Evolutionary conservation across 176 grass and related monocot species (phyloP).

Genomic region (Ensete glaucum): DNA sequence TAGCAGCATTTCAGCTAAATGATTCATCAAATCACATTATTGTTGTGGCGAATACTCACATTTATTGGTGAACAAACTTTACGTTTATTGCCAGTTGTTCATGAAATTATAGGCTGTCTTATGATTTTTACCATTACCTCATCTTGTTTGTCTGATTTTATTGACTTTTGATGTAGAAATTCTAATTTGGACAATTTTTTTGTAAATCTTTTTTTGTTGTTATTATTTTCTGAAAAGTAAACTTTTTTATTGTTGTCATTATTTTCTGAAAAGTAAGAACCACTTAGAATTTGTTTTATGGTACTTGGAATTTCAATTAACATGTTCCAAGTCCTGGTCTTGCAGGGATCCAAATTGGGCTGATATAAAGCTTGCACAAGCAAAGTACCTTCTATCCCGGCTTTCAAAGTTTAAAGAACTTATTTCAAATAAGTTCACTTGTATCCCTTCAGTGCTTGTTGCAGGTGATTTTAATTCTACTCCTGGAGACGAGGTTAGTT

Average conservation of each 20-base stretch:
- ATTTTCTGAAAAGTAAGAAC: neutral
- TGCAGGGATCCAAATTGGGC: slow-evolving; percentile 83
- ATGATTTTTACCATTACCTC: neutral
- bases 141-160: neutral
- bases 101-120: neutral
- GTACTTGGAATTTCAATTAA: neutral
- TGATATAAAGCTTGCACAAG: slow-evolving; percentile 91
- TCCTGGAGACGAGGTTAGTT: slow-evolving; percentile 61
- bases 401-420: slow-evolving; percentile 62
- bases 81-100: slow-evolving; percentile 8
- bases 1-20: slow-evolving; percentile 77
- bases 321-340: slow-evolving; percentile 11
- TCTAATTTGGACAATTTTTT: neutral
- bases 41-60: slow-evolving; percentile 83
- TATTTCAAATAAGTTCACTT: slow-evolving; percentile 56
- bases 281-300: too few species aligned
- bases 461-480: slow-evolving; percentile 94
- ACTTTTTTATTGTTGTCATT: slow-evolving; percentile 1
- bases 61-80: slow-evolving; percentile 66
- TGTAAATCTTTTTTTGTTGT: slow-evolving; percentile 3
- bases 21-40: slow-evolving; percentile 60
- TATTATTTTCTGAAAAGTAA: slow-evolving; percentile 11
- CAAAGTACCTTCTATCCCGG: slow-evolving; percentile 77
- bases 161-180: neutral
- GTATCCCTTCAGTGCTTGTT: slow-evolving; percentile 63